phyloP scores from a whole-genome alignment of 495 filamentous ascomycete genomes.

The Xanthoparmelia taractica region DNA sequence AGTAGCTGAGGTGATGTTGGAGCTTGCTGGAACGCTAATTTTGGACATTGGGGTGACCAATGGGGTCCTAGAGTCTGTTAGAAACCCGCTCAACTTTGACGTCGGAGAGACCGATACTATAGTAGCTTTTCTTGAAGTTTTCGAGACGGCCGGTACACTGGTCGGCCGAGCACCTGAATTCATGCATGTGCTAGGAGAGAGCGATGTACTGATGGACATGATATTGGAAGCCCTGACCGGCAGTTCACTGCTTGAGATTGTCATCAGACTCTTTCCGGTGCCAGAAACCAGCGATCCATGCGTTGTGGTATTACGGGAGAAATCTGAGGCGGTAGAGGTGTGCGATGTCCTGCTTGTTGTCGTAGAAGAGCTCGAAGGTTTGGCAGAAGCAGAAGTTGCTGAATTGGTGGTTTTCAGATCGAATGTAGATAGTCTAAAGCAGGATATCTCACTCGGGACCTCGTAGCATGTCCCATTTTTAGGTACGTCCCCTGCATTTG shows the following conservation, averaged over 20 bases:
- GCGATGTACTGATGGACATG: neutral
- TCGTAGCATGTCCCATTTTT: neutral
- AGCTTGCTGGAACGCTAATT: neutral
- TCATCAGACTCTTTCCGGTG: neutral
- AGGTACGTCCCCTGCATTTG: neutral
- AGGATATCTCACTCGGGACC: neutral
- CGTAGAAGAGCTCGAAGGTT: neutral
- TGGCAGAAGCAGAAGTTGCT: neutral
- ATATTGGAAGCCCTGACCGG: neutral
- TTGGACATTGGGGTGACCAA: neutral
- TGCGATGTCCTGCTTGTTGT: neutral
- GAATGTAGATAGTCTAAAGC: neutral
- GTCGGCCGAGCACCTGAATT: no score
- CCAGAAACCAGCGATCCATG: neutral
- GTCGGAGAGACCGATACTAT: neutral
- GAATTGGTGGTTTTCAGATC: neutral
- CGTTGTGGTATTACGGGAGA: neutral
- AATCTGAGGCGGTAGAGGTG: neutral
- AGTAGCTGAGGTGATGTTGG: neutral
- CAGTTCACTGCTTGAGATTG: neutral
- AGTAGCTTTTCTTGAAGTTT: neutral
- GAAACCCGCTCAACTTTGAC: neutral
- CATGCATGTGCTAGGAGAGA: neutral
- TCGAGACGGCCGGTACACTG: neutral
- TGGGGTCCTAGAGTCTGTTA: neutral